Percentiles rank a stretch among this genome's conserved stretches.
Evolutionary conservation across 306 rosid species (phyloP).

Genomic region (Gastrolobium villosum): DNA sequence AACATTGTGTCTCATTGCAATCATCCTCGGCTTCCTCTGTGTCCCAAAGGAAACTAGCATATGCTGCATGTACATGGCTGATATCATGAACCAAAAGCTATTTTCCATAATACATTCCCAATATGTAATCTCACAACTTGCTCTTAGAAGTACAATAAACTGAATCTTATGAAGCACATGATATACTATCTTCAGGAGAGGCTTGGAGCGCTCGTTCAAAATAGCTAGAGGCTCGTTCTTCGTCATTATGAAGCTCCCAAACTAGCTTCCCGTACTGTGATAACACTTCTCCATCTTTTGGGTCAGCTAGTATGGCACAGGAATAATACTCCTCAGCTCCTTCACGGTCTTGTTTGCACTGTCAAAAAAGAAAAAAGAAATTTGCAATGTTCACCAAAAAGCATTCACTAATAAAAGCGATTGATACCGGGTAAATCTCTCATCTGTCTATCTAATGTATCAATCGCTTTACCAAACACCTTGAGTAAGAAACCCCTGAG

Average conservation of each 20-base stretch:
- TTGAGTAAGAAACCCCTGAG: too few species aligned
- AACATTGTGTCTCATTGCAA: slow-evolving; percentile 14
- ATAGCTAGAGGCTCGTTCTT: slow-evolving; percentile 73
- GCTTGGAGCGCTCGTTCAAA: slow-evolving; percentile 81
- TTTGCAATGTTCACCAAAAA: slow-evolving; percentile 25
- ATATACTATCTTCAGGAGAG: slow-evolving; percentile 81
- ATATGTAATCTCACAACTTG: neutral
- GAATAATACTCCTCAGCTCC: slow-evolving; percentile 81
- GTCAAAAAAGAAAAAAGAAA: neutral
- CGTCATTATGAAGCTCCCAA: slow-evolving; percentile 82
- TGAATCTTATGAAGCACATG: neutral
- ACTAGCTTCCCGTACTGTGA: slow-evolving; percentile 81
- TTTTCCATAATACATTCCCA: slow-evolving; percentile 30
- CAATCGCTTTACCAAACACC: too few species aligned
- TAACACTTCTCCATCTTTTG: slow-evolving; percentile 77
- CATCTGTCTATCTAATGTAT: too few species aligned
- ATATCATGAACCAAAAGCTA: slow-evolving; percentile 39
- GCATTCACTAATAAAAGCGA: slow-evolving; percentile 18
- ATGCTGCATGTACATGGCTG: slow-evolving; percentile 92
- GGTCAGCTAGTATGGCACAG: slow-evolving; percentile 79
- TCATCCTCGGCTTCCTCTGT: slow-evolving; percentile 65
- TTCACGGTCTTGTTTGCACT: slow-evolving; percentile 68
- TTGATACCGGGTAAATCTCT: too few species aligned
- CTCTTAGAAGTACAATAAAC: neutral
- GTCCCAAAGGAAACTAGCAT: slow-evolving; percentile 92